These are phyloP conservation scores for Cerrena zonata DNA, from an alignment of 1,284 basidiomycete species.

Conservation along the genomic window DNA sequence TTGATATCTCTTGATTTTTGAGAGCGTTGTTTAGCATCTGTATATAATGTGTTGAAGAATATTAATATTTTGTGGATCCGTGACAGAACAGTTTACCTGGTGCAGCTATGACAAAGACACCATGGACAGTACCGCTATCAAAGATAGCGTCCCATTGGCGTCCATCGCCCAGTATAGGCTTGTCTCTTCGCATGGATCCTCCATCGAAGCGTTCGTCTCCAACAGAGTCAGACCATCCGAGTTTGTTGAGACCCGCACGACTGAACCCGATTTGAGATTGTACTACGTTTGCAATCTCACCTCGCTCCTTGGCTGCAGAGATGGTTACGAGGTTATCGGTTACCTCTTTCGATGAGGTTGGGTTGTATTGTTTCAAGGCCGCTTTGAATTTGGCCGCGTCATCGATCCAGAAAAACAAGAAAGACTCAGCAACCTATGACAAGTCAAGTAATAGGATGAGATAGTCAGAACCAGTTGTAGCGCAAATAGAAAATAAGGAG, in stretches of 20 bases:
- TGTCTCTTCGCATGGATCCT: not conserved
- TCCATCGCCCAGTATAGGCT: not conserved
- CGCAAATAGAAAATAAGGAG: no score
- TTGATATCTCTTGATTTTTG: not conserved
- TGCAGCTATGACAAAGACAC: not conserved
- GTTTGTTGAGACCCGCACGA: not conserved
- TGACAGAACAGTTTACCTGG: not conserved
- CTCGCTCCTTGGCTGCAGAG: not conserved
- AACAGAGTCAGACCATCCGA: slow-evolving; percentile 5
- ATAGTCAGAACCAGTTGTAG: no score
- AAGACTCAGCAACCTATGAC: not conserved
- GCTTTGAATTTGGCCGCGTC: slow-evolving; percentile 4
- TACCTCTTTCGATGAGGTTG: slow-evolving; percentile 2
- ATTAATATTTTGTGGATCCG: not conserved
- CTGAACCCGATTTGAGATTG: slow-evolving; percentile 5
- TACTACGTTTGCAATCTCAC: not conserved
- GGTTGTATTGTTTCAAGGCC: not conserved
- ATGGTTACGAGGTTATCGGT: not conserved
- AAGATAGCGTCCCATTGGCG: not conserved
- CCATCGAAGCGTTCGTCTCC: slow-evolving; percentile 1
- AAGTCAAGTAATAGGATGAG: no score
- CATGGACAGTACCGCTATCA: not conserved
- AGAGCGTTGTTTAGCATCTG: not conserved
- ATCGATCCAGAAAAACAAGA: slow-evolving; percentile 7
- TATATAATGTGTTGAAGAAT: not conserved